Base-by-base conservation (phyloP, 2,329 filamentous ascomycete species). In the Monosporascus cannonballus region DNA sequence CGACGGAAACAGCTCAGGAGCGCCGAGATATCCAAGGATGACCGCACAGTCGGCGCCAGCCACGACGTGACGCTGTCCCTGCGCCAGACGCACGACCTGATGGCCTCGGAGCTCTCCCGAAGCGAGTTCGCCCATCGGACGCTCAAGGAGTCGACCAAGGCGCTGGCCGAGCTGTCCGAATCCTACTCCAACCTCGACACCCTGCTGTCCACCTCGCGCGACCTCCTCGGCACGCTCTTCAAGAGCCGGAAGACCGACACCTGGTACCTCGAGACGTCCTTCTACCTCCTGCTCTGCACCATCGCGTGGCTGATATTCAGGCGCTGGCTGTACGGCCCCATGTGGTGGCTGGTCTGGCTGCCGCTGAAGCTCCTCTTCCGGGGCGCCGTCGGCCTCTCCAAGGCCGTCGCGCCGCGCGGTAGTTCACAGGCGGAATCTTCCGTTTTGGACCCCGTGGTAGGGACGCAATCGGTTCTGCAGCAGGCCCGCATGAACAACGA, bases 241-340 rank as follows among this genome's bases (percentile, higher is more conserved):
- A 83, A 84, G 56, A 94, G 89, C 58, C 90, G 95, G 67, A 99
- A 99, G 77, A 94, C 87, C 59, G 94, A 99, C 67, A 96, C 92
- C 2, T 99, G 94, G 94, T 99, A 99, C 68, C 80, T 99, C 36
- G 88, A 94, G 71, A 95, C 89, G 38, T 84, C 92, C 2, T 85
- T 97, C 59, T 95, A 92, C 67, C 78, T 96, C 61, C 79, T 97
- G 17, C 65, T 87, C 22, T 81, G 74, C 6, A 96, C 91, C 1
- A 84, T 92, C 42, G 77, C 76, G 30, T 99, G 94, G 94, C 78
- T 99, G 7, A 67, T 96, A 6, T 96, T 95, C 65, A 78, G 94
- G 27, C 77, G 94, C 45, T 76, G 93, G 41, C 66, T 99, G 7
- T 99, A 95, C 73, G 93, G 94, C 0, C 94, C 94, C 1, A 71